A percentile compares a stretch with the other conserved stretches of the same genome.
Conservation (phyloP, 495 filamentous ascomycete species). For the Aspergillus biplanus region DNA sequence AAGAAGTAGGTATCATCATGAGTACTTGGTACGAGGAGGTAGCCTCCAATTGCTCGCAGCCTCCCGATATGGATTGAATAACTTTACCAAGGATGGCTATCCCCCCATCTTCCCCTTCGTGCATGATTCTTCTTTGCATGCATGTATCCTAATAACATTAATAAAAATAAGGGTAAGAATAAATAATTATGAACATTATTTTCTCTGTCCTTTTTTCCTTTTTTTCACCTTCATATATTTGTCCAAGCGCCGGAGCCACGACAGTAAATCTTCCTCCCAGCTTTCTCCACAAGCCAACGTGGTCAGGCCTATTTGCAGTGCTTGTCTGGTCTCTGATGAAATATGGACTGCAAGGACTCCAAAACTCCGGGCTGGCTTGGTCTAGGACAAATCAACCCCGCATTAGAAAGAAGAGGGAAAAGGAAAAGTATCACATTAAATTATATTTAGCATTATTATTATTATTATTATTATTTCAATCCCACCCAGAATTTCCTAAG, state of each 20-base stretch:
- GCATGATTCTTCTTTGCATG: too few relatives aligned
- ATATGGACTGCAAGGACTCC: background rate
- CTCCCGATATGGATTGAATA: too few relatives aligned
- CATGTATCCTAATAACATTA: too few relatives aligned
- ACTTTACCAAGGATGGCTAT: too few relatives aligned
- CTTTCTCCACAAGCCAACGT: constrained; percentile 21
- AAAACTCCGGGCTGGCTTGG: too few relatives aligned
- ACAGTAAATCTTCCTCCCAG: constrained; percentile 6
- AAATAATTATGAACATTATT: constrained; percentile 1
- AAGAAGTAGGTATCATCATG: too few relatives aligned
- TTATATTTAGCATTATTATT: background rate
- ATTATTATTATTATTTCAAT: background rate
- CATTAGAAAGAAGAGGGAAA: constrained; percentile 21
- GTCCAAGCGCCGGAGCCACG: constrained; percentile 41
- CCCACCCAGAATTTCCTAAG: background rate
- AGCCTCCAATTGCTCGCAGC: too few relatives aligned
- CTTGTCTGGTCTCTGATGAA: background rate
- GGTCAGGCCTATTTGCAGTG: constrained; percentile 20
- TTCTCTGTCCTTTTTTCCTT: background rate
- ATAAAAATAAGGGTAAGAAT: background rate
- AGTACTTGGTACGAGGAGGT: too few relatives aligned
- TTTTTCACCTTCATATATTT: constrained; percentile 3
- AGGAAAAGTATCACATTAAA: constrained; percentile 26
- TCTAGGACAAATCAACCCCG: constrained; percentile 32
- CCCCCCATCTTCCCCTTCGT: too few relatives aligned